Conservation (phyloP, 1,284 basidiomycete species). For the Cutaneotrichosporon sp. region DNA sequence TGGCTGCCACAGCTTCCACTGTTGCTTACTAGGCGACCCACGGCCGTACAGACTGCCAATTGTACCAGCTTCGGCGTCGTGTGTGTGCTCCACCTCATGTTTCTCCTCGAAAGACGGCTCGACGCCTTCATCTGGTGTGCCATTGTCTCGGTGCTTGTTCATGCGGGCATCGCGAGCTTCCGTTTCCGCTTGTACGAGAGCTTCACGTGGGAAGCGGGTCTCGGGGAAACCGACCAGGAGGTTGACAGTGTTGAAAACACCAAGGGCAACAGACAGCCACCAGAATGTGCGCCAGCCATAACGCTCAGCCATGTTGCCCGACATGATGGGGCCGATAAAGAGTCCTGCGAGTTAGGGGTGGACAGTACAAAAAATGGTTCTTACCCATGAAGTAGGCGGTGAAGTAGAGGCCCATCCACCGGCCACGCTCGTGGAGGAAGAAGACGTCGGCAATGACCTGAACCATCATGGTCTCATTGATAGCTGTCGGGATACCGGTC, state of each 20-base stretch:
- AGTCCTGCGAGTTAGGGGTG: not conserved
- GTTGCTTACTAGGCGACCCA: constrained; percentile 1
- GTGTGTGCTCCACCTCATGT: not conserved
- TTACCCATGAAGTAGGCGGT: constrained; percentile 9
- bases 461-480: constrained; percentile 12
- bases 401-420: constrained; percentile 16
- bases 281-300: constrained; percentile 15
- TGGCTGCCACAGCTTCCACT: constrained; percentile 13
- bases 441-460: constrained; percentile 16
- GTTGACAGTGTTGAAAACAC: constrained; percentile 3
- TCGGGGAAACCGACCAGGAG: constrained; percentile 10
- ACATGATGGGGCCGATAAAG: constrained; percentile 14
- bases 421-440: constrained; percentile 18
- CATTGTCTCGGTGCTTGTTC: too few relatives aligned
- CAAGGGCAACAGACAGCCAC: constrained; percentile 7
- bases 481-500: constrained; percentile 11
- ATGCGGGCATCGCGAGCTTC: too few relatives aligned
- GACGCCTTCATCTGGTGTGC: not conserved
- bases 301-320: constrained; percentile 8
- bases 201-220: constrained; percentile 6
- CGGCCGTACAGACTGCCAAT: not conserved
- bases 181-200: not conserved
- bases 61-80: not conserved
- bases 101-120: not conserved
- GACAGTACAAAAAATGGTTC: too few relatives aligned